Evolutionary conservation across 2,329 filamentous ascomycete genomes (phyloP).

Genomic region (Corynespora cassiicola): DNA sequence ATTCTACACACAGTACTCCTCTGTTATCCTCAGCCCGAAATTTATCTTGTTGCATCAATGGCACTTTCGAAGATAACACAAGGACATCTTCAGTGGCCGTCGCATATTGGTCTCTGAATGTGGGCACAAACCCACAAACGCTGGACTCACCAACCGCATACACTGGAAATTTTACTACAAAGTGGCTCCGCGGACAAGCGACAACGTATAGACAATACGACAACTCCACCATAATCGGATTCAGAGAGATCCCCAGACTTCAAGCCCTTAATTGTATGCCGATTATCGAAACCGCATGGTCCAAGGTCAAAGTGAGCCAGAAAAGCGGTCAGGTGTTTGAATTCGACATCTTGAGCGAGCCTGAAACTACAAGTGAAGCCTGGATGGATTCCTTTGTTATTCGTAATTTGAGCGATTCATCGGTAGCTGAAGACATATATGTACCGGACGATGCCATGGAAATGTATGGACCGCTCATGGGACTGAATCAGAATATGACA

Average conservation of each 20-base stretch:
- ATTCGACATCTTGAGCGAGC: conserved; percentile 10
- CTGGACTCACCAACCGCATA: neutral
- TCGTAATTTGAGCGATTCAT: conserved; percentile 8
- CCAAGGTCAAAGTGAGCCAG: conserved; percentile 13
- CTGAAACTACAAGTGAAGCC: conserved; percentile 3
- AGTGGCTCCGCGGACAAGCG: conserved; percentile 7
- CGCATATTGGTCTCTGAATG: conserved; percentile 17
- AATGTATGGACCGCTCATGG: neutral
- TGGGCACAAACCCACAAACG: neutral
- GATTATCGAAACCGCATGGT: conserved; percentile 14
- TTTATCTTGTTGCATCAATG: conserved; percentile 9
- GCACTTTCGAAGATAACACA: neutral
- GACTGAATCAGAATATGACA: conserved; percentile 11
- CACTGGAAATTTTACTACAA: conserved; percentile 16
- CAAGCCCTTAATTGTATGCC: conserved; percentile 18
- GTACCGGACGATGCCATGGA: conserved; percentile 1
- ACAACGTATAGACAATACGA: neutral
- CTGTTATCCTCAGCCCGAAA: conserved; percentile 2
- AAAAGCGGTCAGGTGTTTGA: conserved; percentile 9
- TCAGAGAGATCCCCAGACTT: conserved; percentile 12
- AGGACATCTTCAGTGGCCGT: conserved; percentile 3
- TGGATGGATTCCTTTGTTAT: conserved; percentile 15
- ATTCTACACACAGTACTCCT: neutral
- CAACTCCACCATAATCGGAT: neutral
- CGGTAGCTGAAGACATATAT: conserved; percentile 1